Percentiles rank a stretch among this genome's conserved stretches.
Conservation (phyloP, 2,329 filamentous ascomycete genomes). For the Penicillium sp. region DNA sequence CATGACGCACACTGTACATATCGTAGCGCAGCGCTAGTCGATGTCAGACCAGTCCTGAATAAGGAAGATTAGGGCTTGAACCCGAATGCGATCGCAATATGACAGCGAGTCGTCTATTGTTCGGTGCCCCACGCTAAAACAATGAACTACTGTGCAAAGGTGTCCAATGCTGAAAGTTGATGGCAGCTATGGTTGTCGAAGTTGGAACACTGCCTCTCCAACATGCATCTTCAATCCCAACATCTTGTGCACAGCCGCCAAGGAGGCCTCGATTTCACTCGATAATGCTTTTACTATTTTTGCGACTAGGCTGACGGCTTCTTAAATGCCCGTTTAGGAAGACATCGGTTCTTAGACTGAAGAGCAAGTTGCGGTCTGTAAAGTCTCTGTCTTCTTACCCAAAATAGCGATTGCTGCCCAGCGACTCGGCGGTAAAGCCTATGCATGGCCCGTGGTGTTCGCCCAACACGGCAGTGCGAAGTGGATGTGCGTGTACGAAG, state of each 20-base stretch:
- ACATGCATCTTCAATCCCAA: conserved; percentile 8
- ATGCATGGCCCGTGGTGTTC: conserved; percentile 26
- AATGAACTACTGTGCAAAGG: background rate
- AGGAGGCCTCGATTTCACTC: background rate
- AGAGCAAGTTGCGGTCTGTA: conserved; percentile 29
- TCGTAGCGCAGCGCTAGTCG: background rate
- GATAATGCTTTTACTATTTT: conserved; percentile 8
- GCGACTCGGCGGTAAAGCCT: conserved; percentile 35
- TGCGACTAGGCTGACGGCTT: background rate
- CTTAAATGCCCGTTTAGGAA: background rate
- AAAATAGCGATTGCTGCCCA: conserved; percentile 34
- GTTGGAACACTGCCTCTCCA: background rate
- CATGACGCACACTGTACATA: conserved; percentile 5
- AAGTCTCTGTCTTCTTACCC: conserved; percentile 21
- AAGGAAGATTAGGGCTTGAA: conserved; percentile 17
- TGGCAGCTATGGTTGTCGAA: conserved; percentile 2
- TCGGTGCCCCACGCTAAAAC: conserved; percentile 10
- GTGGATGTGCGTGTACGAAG: conserved; percentile 18
- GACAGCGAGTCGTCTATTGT: conserved; percentile 8
- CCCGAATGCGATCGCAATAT: conserved; percentile 14
- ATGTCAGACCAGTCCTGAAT: conserved; percentile 12
- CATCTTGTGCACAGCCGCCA: conserved; percentile 1
- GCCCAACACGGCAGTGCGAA: conserved; percentile 25
- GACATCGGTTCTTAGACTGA: background rate
- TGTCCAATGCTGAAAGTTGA: conserved; percentile 1